Evolutionary conservation across 2,329 filamentous ascomycete genomes (phyloP), one percentile per base, ranked within the genome.

Genomic region (Torrubiellomyces zombiae): DNA sequence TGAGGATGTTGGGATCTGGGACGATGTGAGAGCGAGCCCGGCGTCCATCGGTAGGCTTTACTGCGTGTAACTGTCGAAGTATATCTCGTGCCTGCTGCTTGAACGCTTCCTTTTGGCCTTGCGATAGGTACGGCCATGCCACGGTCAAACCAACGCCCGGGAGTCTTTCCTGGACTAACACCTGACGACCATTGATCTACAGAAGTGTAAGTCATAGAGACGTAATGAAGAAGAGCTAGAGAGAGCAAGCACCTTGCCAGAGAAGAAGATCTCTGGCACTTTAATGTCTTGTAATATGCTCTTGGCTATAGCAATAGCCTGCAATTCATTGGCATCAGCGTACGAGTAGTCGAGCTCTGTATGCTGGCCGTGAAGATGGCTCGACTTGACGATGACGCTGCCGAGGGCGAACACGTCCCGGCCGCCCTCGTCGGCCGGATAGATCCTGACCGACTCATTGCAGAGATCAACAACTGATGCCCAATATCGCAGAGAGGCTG

Each of bases 361-460:
- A 12, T 26, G 13, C 5, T 28, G 17, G n/a, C n/a, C n/a, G 20
- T 50, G 40, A 9, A 48, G 39, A 32, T 52, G 47, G 16, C 41
- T 42, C 5, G 51, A 52, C 31, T 54, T 54, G 30, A 54, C 28
- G 19, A 54, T 54, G 11, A 56, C 40, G 18, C 41, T 48, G 2
- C 53, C 50, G 15, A 55, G 34, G 8, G 50, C 51, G 34, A 58
- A 57, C 1, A 58, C 49, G 27, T 56, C 51, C 7, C 52, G 47
- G 3, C 43, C 48, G 3, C 43, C 48, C 6, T 48, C 42, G 6
- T 44, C 25, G 16, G 32, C 41, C 6, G 38, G 34, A 28, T 52
- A 55, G n/a, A 51, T 45, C 13, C 35, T 28, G 16, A 27, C 33
- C 1, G 39, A 36, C 20, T 35, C 35, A 12, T 37, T 33, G 31